Evolutionary conservation across 768 basidiomycete genomes (phyloP), one percentile per base, ranked within the genome.

Genomic region (Antrodiella citrinella): DNA sequence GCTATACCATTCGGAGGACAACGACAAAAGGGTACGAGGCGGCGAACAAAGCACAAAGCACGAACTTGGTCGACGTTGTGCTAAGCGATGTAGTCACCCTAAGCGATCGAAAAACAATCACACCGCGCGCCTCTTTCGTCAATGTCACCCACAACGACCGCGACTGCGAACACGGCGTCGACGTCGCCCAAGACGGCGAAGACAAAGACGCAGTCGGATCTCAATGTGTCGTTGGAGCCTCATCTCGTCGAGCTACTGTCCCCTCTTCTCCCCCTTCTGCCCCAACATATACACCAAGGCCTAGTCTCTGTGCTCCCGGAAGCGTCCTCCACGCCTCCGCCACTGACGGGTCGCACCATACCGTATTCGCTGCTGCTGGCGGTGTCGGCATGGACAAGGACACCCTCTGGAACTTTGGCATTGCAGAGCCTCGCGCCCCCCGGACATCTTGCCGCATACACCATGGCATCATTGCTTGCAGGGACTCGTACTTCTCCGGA

Each of bases 401-500:
- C 84, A 23, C 57, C 68, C 3, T 65, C 67, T 43, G 86, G 80
- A 4, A 60, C 56, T 26, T 50, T 51, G 0, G 59, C 65, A 2
- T 62, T 78, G 19, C 54, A 60, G 11, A 57, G 62, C 45, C 69
- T 78, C 47, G 57, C 68, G 4, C 72, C 72, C 9, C 64, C 70
- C 1, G 68, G 89, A 44, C 66, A 80, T 51, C 68, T 78, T 3
- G 66, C 67, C 19, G 69, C 75, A 12, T 91, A 86, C 62, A 68
- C 74, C 4, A 89, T 88, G 80, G 68, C 89, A 35, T 69, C 86
- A 18, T 70, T 92, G 26, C 77, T 92, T 4, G 87, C 90, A 13
- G 89, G 89, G 30, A 75, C 82, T 4, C 77, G 74, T 41, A 83
- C 88, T n/a, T 87, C 86, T 4, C 89, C 89, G 19, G 80, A 86